Evolutionary conservation across 169 alveolate species (phyloP).

Genomic region (Plasmodium adleri): DNA sequence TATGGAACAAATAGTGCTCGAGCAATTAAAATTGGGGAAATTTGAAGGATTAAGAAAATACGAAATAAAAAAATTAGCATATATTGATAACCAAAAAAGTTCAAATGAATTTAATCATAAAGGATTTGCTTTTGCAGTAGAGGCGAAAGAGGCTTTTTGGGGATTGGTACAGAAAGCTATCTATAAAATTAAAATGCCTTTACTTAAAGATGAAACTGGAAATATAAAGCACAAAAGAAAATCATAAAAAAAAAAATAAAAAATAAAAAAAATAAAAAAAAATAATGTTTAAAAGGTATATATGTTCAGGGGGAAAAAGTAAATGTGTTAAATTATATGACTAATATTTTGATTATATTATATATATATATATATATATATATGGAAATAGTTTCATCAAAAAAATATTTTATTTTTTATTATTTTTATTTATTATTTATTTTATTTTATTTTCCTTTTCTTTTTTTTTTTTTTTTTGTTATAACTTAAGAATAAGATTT

Average conservation of each 20-base stretch:
- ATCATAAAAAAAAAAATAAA: not conserved
- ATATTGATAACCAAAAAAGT: slow-evolving; percentile 70
- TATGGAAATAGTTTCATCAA: not conserved
- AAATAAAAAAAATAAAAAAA: not conserved
- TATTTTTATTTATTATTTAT: too few relatives aligned
- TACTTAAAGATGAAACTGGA: slow-evolving; percentile 23
- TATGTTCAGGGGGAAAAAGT: too few relatives aligned
- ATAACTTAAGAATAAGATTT: too few relatives aligned
- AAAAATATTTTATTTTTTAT: too few relatives aligned
- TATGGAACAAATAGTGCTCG: slow-evolving; percentile 81
- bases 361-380: slow-evolving; percentile 7
- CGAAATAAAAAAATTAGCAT: slow-evolving; percentile 73
- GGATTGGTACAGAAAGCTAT: slow-evolving; percentile 79
- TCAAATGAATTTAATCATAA: slow-evolving; percentile 16
- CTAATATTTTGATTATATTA: not conserved
- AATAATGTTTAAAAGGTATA: not conserved
- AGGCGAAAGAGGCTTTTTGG: slow-evolving; percentile 80
- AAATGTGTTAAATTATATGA: too few relatives aligned
- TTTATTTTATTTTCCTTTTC: too few relatives aligned
- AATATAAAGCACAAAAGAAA: slow-evolving; percentile 4
- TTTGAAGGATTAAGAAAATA: slow-evolving; percentile 76
- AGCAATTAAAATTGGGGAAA: slow-evolving; percentile 79
- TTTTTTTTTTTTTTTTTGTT: too few relatives aligned
- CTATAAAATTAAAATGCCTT: slow-evolving; percentile 78
- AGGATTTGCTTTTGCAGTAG: slow-evolving; percentile 84